phyloP scores from a whole-genome alignment of 2,329 filamentous ascomycete species.

The Colletotrichum phormii region DNA sequence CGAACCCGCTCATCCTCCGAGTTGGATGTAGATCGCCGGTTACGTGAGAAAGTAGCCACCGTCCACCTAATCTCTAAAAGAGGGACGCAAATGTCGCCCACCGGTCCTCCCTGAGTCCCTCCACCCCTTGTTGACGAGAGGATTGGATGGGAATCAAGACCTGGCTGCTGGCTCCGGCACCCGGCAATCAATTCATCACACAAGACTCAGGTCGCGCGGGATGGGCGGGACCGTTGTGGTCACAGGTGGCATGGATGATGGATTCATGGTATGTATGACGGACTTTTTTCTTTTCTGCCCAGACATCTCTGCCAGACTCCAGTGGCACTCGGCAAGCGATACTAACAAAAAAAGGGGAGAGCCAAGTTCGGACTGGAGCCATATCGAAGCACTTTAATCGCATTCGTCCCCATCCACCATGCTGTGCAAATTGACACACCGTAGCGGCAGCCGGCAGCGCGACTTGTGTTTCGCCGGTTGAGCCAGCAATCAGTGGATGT shows the following conservation, averaged over 20 bases:
- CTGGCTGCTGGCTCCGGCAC: slow-evolving; percentile 2
- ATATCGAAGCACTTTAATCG: background rate
- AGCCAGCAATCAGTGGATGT: slow-evolving; percentile 31
- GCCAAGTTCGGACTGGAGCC: background rate
- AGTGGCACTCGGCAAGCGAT: background rate
- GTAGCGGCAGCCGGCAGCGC: background rate
- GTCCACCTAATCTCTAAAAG: slow-evolving; percentile 11
- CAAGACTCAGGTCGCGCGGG: background rate
- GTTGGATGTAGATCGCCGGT: slow-evolving; percentile 14
- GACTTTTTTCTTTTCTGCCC: background rate
- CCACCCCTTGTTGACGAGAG: background rate
- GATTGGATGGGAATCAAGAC: background rate
- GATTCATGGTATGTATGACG: background rate
- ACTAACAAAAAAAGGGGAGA: background rate
- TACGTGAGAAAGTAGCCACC: slow-evolving; percentile 1
- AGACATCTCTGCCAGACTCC: background rate
- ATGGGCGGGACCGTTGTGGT: background rate
- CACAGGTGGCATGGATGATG: background rate
- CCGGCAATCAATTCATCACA: slow-evolving; percentile 31
- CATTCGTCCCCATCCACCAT: background rate
- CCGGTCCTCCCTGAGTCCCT: background rate
- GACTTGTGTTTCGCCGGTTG: background rate
- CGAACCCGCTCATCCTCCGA: background rate
- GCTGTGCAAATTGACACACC: background rate
- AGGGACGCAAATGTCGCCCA: slow-evolving; percentile 10